Evolutionary conservation across 2,329 filamentous ascomycete genomes (phyloP).

Genomic region (Alternaria arborescens): DNA sequence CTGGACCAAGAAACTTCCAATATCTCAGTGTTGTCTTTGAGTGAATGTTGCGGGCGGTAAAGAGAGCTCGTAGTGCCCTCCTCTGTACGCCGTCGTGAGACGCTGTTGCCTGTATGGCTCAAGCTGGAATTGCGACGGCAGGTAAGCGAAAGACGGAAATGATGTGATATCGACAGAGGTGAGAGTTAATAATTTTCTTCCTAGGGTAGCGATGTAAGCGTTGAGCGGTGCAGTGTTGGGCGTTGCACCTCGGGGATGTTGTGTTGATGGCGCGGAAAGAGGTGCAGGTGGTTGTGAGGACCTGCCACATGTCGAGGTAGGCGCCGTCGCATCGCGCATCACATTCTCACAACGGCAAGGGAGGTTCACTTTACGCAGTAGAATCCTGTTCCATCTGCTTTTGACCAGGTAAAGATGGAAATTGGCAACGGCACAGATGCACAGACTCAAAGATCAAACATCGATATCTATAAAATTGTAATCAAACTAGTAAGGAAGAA

Average conservation of each 20-base stretch:
- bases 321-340: background rate
- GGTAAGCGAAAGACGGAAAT: background rate
- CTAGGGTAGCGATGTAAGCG: background rate
- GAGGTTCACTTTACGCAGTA: rapidly evolving
- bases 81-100: background rate
- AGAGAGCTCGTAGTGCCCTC: background rate
- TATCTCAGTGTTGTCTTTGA: rapidly evolving
- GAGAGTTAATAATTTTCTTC: background rate
- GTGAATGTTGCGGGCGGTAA: rapidly evolving
- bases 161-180: background rate
- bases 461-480: rapidly evolving
- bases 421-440: background rate
- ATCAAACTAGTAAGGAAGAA: background rate
- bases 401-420: background rate
- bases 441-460: background rate
- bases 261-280: background rate
- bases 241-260: background rate
- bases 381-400: background rate
- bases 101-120: background rate
- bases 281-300: background rate
- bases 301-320: background rate
- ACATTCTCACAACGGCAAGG: rapidly evolving
- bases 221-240: background rate
- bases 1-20: background rate
- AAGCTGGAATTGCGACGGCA: background rate